Evolutionary conservation across 78 protist genomes (phyloP).

Genomic region (Dictyostelium citrinum): DNA sequence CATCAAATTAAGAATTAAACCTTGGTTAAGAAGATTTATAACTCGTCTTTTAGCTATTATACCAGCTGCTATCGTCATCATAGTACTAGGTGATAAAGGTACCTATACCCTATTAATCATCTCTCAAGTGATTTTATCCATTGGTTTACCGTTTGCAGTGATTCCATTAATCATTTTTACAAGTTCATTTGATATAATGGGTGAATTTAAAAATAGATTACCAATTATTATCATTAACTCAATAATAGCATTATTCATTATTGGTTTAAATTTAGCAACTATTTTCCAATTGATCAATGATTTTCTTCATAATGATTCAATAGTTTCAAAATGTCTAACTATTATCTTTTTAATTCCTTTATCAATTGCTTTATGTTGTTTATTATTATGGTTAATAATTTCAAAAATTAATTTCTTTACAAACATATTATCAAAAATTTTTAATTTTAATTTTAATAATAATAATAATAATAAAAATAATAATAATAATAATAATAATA

Average conservation of each 20-base stretch:
- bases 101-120: constrained; percentile 27
- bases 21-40: constrained; percentile 81
- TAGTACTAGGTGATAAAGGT: neutral
- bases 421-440: neutral
- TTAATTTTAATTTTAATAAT: neutral
- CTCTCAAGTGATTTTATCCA: constrained; percentile 44
- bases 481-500: neutral
- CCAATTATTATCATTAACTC: neutral
- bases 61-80: constrained; percentile 66
- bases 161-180: constrained; percentile 80
- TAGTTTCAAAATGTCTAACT: neutral
- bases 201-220: neutral
- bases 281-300: neutral
- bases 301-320: neutral
- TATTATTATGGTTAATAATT: neutral
- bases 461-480: neutral
- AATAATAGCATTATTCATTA: neutral
- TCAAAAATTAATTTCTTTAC: neutral
- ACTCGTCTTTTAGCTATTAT: constrained; percentile 86
- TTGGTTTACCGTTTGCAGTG: constrained; percentile 87
- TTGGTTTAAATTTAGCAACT: constrained; percentile 1
- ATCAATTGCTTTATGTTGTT: neutral
- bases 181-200: constrained; percentile 18
- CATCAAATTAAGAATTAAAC: constrained; percentile 63
- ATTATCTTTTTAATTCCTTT: neutral